These are phyloP conservation scores for Amphibolis antarctica DNA, from an alignment of 106 monocot genomes.

Conservation along the genomic window DNA sequence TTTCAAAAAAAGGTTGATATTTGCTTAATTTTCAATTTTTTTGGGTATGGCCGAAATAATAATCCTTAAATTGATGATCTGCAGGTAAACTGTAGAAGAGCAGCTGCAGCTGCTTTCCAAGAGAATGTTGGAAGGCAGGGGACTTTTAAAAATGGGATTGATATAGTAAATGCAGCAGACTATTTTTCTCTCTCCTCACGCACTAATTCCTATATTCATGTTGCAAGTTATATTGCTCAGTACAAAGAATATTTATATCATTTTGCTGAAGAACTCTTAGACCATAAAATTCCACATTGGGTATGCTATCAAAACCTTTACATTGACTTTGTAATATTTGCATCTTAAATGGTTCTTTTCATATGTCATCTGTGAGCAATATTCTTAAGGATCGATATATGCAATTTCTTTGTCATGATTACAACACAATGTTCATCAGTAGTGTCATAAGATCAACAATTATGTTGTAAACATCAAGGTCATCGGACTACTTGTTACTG, in stretches of 20 bases:
- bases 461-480: no score
- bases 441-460: no score
- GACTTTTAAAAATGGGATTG: constrained; percentile 82
- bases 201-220: constrained; percentile 72
- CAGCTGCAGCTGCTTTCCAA: constrained; percentile 98
- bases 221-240: constrained; percentile 73
- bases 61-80: neutral
- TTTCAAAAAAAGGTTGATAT: neutral
- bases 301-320: constrained; percentile 31
- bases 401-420: no score
- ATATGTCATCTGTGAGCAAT: no score
- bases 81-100: constrained; percentile 99
- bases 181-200: constrained; percentile 92
- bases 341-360: no score
- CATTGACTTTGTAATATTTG: no score
- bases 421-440: no score
- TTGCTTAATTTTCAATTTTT: neutral
- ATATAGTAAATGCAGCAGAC: constrained; percentile 80
- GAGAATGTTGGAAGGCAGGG: constrained; percentile 99
- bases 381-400: no score
- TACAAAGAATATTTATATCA: constrained; percentile 70
- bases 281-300: constrained; percentile 82
- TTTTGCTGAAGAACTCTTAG: constrained; percentile 77
- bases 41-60: neutral
- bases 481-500: no score